phyloP scores from a whole-genome alignment of 345 rosid genomes.

The Diplotaxis tenuifolia region DNA sequence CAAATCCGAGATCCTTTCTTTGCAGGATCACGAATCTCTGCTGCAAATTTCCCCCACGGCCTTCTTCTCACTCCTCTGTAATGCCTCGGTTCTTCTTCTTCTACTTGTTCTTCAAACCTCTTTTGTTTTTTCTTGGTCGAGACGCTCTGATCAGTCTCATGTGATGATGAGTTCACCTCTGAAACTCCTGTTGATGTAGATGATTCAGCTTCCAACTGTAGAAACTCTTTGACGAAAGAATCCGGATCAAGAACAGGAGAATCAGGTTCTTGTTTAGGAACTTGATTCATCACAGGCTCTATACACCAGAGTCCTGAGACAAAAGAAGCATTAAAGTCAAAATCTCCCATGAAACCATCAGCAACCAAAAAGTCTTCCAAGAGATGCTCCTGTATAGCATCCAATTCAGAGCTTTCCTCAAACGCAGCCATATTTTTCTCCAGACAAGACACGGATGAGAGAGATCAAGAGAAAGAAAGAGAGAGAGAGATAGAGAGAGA shows the following conservation, averaged over 20 bases:
- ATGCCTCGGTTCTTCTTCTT: slow-evolving; percentile 42
- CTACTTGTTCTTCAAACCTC: slow-evolving; percentile 16
- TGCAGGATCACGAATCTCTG: slow-evolving; percentile 86
- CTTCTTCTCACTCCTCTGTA: slow-evolving; percentile 86
- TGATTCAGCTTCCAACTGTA: slow-evolving; percentile 21
- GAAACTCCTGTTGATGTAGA: slow-evolving; percentile 13
- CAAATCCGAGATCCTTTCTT: slow-evolving; percentile 78
- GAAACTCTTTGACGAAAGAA: slow-evolving; percentile 20
- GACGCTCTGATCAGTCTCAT: slow-evolving; percentile 29
- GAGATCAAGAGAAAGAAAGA: neutral
- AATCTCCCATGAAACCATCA: slow-evolving; percentile 42
- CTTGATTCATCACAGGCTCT: slow-evolving; percentile 34
- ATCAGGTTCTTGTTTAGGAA: slow-evolving; percentile 43
- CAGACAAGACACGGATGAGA: neutral
- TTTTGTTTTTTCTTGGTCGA: neutral
- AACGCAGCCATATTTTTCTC: slow-evolving; percentile 33
- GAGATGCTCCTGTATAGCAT: slow-evolving; percentile 50
- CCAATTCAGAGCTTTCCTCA: slow-evolving; percentile 45
- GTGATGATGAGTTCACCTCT: slow-evolving; percentile 27
- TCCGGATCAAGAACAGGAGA: slow-evolving; percentile 37
- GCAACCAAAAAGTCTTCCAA: slow-evolving; percentile 49
- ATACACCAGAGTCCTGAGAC: slow-evolving; percentile 36
- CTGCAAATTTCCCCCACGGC: slow-evolving; percentile 96
- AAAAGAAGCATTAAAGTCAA: slow-evolving; percentile 37
- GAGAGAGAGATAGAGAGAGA: neutral